These are phyloP conservation scores for Trichoderma polysporum DNA, from an alignment of 2,329 filamentous ascomycete species.

Conservation along the genomic window DNA sequence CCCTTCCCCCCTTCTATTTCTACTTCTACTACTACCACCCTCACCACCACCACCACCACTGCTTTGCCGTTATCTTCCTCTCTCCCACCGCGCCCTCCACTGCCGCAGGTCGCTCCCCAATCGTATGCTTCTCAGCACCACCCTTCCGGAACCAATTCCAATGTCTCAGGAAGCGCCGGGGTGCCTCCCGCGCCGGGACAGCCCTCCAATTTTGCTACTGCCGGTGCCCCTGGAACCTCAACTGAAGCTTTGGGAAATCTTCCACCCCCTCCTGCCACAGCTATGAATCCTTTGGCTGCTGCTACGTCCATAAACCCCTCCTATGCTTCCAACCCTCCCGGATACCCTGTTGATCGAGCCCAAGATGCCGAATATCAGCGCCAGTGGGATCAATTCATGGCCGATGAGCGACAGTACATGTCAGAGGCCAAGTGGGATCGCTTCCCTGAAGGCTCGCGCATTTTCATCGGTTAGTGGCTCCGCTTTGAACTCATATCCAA, in stretches of 20 bases:
- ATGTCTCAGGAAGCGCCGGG: constrained; percentile 30
- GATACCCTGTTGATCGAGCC: constrained; percentile 32
- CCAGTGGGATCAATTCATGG: constrained; percentile 70
- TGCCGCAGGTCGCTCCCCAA: constrained; percentile 40
- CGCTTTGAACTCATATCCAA: constrained; percentile 13
- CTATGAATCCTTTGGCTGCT: constrained; percentile 31
- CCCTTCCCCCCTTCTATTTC: constrained; percentile 26
- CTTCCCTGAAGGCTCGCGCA: constrained; percentile 72
- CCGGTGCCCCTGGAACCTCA: constrained; percentile 35
- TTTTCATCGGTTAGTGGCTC: constrained; percentile 70
- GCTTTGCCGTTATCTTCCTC: constrained; percentile 41
- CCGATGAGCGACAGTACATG: constrained; percentile 72
- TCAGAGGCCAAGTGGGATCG: constrained; percentile 78
- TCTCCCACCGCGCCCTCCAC: constrained; percentile 49
- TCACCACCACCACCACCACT: constrained; percentile 31
- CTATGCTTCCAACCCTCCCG: constrained; percentile 33
- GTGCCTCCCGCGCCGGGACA: constrained; percentile 36
- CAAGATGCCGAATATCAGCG: constrained; percentile 56
- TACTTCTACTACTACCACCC: background rate
- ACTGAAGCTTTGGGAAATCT: constrained; percentile 35
- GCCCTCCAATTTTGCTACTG: constrained; percentile 35
- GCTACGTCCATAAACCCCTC: constrained; percentile 34
- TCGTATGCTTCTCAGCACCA: constrained; percentile 41
- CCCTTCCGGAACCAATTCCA: constrained; percentile 33
- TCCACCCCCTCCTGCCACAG: constrained; percentile 32